Base-by-base conservation (phyloP, 441 rosid genomes). In the Brassica hybrid region DNA sequence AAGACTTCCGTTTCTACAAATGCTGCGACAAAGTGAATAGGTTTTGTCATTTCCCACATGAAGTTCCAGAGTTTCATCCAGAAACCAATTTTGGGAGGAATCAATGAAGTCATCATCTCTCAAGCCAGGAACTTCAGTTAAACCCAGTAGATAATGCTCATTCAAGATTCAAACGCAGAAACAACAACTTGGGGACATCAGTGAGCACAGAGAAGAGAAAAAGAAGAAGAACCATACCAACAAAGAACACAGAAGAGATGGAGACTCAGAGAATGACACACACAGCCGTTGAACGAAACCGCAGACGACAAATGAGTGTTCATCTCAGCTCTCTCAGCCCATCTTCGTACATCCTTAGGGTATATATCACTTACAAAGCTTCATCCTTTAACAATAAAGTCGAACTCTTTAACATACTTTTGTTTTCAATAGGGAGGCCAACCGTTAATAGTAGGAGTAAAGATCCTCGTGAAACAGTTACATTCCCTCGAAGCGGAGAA, bases 241-340 rank as follows among this genome's bases (percentile, higher is more conserved):
- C 78, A 3, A 90, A 89, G 81, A 90, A 90, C 89, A 86, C 85
- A 67, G 93, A 90, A 81, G 97, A 92, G 68, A 86, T 86, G 41
- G 97, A 92, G 84, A 88, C 60, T 87, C 97, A 92, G 58, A 90
- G 97, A 60, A 90, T 90, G 93, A 88, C 91, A 80, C 97, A 90
- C 85, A 92, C 90, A 83, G 91, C 94, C 0, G 94, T 90, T 19
- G 96, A 92, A 84, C 84, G 25, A 23, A 92, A 90, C 89, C 96
- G 94, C 23, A 85, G 97, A 67, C 91, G 90, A 8, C 96, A 88
- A 81, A 92, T 92, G 97, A 92, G 89, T 75, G 87, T 87, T 73
- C 86, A 92, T 74, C 93, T 92, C 68, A 88, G 94, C 7, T 79
- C 89, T 17, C 85, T 92, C 68, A 89, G 90, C 86, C 94, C 96